phyloP scores from a whole-genome alignment of 441 rosid species.

The Raphanus hybrid region DNA sequence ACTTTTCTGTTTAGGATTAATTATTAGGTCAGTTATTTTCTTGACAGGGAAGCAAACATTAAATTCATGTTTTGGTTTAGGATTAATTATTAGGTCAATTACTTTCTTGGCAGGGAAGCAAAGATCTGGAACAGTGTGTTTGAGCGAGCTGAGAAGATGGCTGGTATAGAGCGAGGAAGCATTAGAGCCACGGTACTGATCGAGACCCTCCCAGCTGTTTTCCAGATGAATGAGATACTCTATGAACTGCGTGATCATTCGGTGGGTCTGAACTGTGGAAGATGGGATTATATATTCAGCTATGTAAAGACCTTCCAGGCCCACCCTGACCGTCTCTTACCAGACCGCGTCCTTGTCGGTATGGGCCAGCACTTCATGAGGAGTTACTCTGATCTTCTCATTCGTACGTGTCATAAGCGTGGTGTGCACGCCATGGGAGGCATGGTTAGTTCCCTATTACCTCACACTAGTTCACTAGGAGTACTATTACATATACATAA shows the following conservation, averaged over 20 bases:
- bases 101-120: constrained; percentile 74
- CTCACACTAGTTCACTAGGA: not conserved
- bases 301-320: constrained; percentile 91
- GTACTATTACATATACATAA: not conserved
- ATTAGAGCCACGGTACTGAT: constrained; percentile 87
- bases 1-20: constrained; percentile 6
- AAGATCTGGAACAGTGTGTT: constrained; percentile 90
- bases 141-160: constrained; percentile 86
- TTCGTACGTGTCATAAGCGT: constrained; percentile 81
- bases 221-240: constrained; percentile 93
- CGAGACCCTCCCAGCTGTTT: constrained; percentile 94
- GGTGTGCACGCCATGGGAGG: constrained; percentile 99
- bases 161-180: constrained; percentile 82
- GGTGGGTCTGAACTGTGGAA: constrained; percentile 87
- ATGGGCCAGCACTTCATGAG: constrained; percentile 95
- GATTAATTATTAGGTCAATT: not conserved
- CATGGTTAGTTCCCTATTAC: constrained; percentile 55
- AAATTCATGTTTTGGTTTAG: not conserved
- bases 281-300: constrained; percentile 98
- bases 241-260: constrained; percentile 87
- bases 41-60: not conserved
- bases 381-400: constrained; percentile 91
- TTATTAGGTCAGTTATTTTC: not conserved
- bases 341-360: constrained; percentile 82
- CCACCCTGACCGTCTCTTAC: constrained; percentile 80